These are phyloP conservation scores for Iris pallida DNA, from an alignment of 116 monocot species.

Conservation along the genomic window DNA sequence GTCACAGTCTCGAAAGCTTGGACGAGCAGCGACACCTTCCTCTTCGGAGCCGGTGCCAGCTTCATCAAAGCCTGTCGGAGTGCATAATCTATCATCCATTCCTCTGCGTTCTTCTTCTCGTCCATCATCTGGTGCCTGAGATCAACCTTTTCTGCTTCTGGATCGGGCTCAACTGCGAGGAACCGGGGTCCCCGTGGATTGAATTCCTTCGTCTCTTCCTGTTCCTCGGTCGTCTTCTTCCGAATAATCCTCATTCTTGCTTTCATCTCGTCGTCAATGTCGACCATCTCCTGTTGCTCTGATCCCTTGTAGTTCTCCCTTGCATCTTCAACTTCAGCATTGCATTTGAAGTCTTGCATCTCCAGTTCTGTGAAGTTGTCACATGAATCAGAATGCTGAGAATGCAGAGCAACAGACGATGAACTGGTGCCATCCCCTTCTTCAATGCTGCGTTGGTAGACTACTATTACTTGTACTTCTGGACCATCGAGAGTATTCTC, in stretches of 20 bases:
- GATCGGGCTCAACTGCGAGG: constrained; percentile 57
- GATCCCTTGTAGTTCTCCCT: too few relatives aligned
- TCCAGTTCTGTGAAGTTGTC: background rate
- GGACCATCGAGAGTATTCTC: background rate
- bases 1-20: constrained; percentile 75
- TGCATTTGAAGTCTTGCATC: too few relatives aligned
- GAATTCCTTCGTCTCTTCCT: constrained; percentile 27
- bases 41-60: constrained; percentile 44
- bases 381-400: background rate
- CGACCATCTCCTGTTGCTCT: too few relatives aligned
- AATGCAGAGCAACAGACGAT: background rate
- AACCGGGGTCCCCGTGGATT: constrained; percentile 60
- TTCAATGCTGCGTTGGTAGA: background rate
- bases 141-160: constrained; percentile 69
- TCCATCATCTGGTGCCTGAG: constrained; percentile 68
- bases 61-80: constrained; percentile 55
- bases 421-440: background rate
- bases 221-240: constrained; percentile 21
- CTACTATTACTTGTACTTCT: background rate
- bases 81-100: constrained; percentile 85
- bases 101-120: constrained; percentile 74
- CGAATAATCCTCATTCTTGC: constrained; percentile 8
- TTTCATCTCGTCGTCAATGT: constrained; percentile 14
- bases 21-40: constrained; percentile 71
- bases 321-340: too few relatives aligned